phyloP scores from a whole-genome alignment of 129 eudicot genomes.

The Artemisia annua region DNA sequence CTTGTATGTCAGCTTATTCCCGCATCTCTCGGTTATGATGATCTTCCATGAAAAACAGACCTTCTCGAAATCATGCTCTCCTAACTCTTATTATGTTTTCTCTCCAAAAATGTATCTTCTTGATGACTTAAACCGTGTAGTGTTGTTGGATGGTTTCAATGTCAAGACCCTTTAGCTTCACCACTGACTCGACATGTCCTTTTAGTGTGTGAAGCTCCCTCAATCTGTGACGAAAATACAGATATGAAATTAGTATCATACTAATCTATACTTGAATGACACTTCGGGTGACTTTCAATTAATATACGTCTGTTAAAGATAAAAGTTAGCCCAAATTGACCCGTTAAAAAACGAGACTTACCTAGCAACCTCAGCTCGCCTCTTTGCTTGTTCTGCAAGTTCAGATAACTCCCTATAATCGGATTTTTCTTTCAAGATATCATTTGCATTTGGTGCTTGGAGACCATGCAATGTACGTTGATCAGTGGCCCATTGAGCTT shows the following conservation, averaged over 20 bases:
- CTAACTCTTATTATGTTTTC: slow-evolving; percentile 28
- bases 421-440: slow-evolving; percentile 30
- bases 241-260: no score
- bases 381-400: slow-evolving; percentile 52
- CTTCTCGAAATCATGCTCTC: slow-evolving; percentile 37
- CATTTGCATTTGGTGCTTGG: slow-evolving; percentile 33
- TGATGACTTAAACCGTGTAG: slow-evolving; percentile 36
- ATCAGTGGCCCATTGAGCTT: slow-evolving; percentile 51
- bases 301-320: no score
- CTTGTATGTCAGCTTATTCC: slow-evolving; percentile 30
- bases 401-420: slow-evolving; percentile 39
- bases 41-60: slow-evolving; percentile 32
- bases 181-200: slow-evolving; percentile 53
- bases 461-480: slow-evolving; percentile 57
- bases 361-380: slow-evolving; percentile 58
- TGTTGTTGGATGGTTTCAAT: slow-evolving; percentile 47
- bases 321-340: background rate
- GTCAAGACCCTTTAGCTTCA: slow-evolving; percentile 50
- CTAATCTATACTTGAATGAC: no score
- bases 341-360: slow-evolving; percentile 10
- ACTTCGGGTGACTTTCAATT: no score
- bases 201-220: slow-evolving; percentile 54
- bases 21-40: slow-evolving; percentile 30
- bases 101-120: slow-evolving; percentile 19
- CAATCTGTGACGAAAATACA: slow-evolving; percentile 23